Evolutionary conservation across 139 green algal genomes (phyloP), one percentile per base, ranked within the genome.

Genomic region (Chlorella sp.): DNA sequence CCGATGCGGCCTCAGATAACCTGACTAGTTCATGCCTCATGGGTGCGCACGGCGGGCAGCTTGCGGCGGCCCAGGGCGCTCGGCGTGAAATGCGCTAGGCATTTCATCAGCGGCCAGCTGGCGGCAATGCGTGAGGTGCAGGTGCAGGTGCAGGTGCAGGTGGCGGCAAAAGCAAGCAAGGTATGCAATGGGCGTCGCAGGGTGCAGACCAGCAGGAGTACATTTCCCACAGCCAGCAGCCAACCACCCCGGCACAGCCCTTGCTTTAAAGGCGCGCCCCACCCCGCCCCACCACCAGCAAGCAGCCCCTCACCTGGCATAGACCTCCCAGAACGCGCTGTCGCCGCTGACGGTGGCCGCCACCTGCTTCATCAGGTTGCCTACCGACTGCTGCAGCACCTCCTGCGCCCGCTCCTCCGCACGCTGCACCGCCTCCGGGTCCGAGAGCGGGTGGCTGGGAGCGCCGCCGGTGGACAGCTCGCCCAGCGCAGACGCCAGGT

Each of bases 271-370:
- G n/a, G n/a, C n/a, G n/a, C n/a, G n/a, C n/a, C n/a, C n/a, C n/a
- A n/a, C n/a, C n/a, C n/a, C n/a, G n/a, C n/a, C n/a, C n/a, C n/a
- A 1, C 20, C 21, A 69, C 13, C 39, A 18, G 12, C 62, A 20
- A 63, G 78, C 16, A 44, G 16, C 21, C 47, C 16, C 38, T 12
- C 55, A 87, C 73, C 78, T 65, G 41, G 87, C 87, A 30, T 87
- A 87, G 4, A 84, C 20, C 57, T 73, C 84, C 87, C 87, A 90
- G 51, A 90, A 87, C 9, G 57, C 69, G 68, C 74, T 86, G 56
- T 86, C 79, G 0, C 87, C 87, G 47, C 72, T 76, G 0, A 47
- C 87, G 2, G 71, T 74, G 60, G 44, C 72, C 18, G 87, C 86
- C 28, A 74, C 70, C 44, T 82, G 44, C 36, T 87, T 89, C 62